Conservation (phyloP, 306 rosid genomes). For the Quercus robur region DNA sequence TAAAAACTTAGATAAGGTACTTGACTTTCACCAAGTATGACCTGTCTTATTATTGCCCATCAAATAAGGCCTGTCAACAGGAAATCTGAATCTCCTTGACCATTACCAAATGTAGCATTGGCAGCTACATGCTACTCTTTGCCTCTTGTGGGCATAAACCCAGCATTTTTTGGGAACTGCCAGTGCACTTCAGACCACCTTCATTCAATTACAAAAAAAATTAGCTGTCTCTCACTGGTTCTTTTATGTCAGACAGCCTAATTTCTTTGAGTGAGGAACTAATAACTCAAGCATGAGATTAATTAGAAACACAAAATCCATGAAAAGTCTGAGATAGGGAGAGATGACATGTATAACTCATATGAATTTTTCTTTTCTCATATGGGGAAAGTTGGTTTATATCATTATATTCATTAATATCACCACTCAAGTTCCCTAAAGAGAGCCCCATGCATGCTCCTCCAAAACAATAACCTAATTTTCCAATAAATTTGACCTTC, state of each 20-base stretch:
- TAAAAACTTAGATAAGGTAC: not conserved
- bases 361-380: not conserved
- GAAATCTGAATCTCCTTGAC: not conserved
- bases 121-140: not conserved
- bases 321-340: not conserved
- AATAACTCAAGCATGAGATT: not conserved
- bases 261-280: not conserved
- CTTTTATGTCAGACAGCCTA: not conserved
- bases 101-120: not conserved
- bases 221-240: not conserved
- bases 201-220: not conserved
- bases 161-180: not conserved
- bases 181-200: not conserved
- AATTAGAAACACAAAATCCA: not conserved
- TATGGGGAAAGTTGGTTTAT: not conserved
- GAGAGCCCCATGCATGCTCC: not conserved
- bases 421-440: not conserved
- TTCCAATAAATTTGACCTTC: not conserved
- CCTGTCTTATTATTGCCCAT: not conserved
- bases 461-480: not conserved
- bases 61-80: not conserved
- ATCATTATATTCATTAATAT: not conserved
- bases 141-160: not conserved
- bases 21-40: not conserved
- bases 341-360: not conserved